A percentile compares a stretch with the other conserved stretches of the same genome.
phyloP scores from a whole-genome alignment of 2,329 filamentous ascomycete genomes.

The Penicillium nordicum region DNA sequence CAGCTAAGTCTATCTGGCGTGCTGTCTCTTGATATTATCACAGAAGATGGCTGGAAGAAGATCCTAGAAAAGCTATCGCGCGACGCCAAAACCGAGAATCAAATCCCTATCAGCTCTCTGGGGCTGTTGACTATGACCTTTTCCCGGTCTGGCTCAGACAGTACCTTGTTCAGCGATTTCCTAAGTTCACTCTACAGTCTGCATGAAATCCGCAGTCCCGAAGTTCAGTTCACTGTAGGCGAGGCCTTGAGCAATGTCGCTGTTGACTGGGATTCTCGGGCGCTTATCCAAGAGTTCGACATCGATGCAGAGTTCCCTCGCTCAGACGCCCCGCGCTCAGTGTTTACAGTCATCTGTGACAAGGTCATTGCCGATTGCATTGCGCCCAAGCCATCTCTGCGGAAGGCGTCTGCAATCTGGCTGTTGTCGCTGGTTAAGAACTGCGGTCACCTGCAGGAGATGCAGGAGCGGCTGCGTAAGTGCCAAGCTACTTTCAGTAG shows the following conservation, averaged over 20 bases:
- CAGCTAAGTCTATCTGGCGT: slow-evolving; percentile 60
- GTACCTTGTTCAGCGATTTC: slow-evolving; percentile 47
- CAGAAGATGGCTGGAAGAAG: slow-evolving; percentile 36
- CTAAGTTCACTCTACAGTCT: slow-evolving; percentile 68
- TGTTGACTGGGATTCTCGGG: slow-evolving; percentile 78
- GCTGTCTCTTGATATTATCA: slow-evolving; percentile 38
- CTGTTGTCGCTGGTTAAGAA: slow-evolving; percentile 87
- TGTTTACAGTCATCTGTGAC: slow-evolving; percentile 59
- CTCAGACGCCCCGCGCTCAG: slow-evolving; percentile 33
- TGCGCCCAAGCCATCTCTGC: slow-evolving; percentile 79
- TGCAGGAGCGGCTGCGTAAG: slow-evolving; percentile 71
- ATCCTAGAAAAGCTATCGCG: slow-evolving; percentile 62
- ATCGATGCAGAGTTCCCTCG: slow-evolving; percentile 57
- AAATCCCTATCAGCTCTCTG: slow-evolving; percentile 74
- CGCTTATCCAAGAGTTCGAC: slow-evolving; percentile 71
- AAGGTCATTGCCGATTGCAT: slow-evolving; percentile 75
- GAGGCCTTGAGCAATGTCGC: slow-evolving; percentile 79
- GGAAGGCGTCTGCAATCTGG: slow-evolving; percentile 94
- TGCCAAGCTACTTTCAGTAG: slow-evolving; percentile 85
- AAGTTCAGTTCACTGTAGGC: slow-evolving; percentile 86
- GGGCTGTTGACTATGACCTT: slow-evolving; percentile 67
- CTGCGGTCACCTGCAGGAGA: slow-evolving; percentile 71
- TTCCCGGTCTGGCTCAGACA: slow-evolving; percentile 33
- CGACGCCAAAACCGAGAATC: slow-evolving; percentile 74
- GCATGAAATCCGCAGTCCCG: slow-evolving; percentile 79